Conservation (phyloP, 331 rosid genomes). For the Phaseolus coccineus region DNA sequence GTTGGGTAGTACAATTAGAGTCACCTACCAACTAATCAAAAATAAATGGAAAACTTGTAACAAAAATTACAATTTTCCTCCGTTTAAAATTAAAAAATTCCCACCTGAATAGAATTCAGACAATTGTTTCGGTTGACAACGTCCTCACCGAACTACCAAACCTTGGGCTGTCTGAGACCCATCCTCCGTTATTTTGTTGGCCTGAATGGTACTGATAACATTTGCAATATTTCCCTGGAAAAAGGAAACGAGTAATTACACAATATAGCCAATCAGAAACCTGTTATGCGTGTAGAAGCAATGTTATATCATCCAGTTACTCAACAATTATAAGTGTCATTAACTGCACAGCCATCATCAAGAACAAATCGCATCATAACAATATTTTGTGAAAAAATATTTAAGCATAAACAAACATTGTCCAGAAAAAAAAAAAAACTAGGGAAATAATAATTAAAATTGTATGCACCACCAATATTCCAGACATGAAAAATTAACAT, state of each 20-base stretch:
- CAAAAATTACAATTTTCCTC: conserved; percentile 35
- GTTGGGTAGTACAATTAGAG: conserved; percentile 43
- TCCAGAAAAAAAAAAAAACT: neutral
- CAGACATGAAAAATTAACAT: neutral
- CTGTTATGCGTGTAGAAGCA: neutral
- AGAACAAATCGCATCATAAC: neutral
- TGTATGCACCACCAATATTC: neutral
- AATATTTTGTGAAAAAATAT: neutral
- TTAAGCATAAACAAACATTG: neutral
- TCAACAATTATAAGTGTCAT: conserved; percentile 13
- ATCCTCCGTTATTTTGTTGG: conserved; percentile 74
- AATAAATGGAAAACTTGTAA: conserved; percentile 31
- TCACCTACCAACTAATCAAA: conserved; percentile 42
- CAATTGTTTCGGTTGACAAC: conserved; percentile 3
- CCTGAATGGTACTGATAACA: conserved; percentile 84
- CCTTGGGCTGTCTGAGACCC: conserved; percentile 80
- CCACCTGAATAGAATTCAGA: conserved; percentile 29
- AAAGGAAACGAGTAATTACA: conserved; percentile 26
- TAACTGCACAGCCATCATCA: neutral
- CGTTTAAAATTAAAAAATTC: conserved; percentile 9
- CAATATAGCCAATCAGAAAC: neutral
- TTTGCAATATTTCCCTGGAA: conserved; percentile 78
- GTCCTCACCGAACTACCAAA: conserved; percentile 67
- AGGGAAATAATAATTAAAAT: neutral
- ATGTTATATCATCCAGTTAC: neutral